phyloP scores from a whole-genome alignment of 2,329 filamentous ascomycete genomes.

The Alternaria ethzedia region DNA sequence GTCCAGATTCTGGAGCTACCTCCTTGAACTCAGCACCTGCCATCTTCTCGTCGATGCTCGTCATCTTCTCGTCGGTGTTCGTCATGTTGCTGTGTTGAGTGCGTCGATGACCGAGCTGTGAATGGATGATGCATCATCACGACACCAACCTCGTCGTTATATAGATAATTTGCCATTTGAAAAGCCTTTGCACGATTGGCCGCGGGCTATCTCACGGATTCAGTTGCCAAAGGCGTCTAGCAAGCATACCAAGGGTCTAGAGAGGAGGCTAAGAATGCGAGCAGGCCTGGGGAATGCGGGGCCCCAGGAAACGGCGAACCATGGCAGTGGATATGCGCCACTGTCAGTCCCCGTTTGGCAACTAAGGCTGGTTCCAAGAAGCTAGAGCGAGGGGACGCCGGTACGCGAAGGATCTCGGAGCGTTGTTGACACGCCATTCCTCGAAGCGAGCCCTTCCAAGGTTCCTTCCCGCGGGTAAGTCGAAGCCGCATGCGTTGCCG shows the following conservation, averaged over 20 bases:
- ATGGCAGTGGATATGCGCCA: conserved; percentile 9
- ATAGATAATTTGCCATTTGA: not conserved
- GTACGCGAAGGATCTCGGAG: not conserved
- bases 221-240: not conserved
- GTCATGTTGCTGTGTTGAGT: conserved; percentile 10
- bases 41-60: conserved; percentile 19
- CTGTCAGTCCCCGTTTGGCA: not conserved
- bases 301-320: conserved; percentile 23
- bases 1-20: conserved; percentile 9
- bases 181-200: not conserved
- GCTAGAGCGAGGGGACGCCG: not conserved
- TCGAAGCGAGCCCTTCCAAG: not conserved
- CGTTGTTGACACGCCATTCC: not conserved
- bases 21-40: conserved; percentile 25
- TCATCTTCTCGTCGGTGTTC: conserved; percentile 4
- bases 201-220: not conserved
- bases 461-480: conserved; percentile 4
- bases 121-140: not conserved
- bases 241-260: not conserved
- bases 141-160: not conserved
- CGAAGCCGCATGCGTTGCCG: not conserved
- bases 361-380: not conserved
- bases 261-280: conserved; percentile 1
- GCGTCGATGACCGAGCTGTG: not conserved
- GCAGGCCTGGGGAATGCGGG: conserved; percentile 14